phyloP scores from a whole-genome alignment of 176 grass and related monocot genomes.

The Otatea glauca region DNA sequence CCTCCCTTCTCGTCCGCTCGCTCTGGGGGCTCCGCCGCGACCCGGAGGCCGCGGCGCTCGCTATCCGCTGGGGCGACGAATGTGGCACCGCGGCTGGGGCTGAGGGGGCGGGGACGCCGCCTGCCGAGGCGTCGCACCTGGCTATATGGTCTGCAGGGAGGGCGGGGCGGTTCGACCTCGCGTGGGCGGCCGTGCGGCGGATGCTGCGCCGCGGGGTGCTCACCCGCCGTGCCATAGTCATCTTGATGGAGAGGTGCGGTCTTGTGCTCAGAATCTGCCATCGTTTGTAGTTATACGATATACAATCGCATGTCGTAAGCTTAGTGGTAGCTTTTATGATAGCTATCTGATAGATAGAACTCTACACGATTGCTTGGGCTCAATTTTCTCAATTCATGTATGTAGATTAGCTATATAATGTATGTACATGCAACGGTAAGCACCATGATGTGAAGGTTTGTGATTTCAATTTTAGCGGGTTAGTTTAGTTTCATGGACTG shows the following conservation, averaged over 20 bases:
- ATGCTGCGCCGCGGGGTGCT: constrained; percentile 66
- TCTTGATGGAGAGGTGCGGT: constrained; percentile 79
- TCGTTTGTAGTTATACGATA: neutral
- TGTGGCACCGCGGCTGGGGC: constrained; percentile 15
- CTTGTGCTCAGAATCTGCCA: constrained; percentile 3
- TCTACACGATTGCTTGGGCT: constrained; percentile 3
- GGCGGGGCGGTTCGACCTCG: constrained; percentile 71
- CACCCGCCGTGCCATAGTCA: constrained; percentile 68
- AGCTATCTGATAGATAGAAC: neutral
- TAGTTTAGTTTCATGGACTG: neutral
- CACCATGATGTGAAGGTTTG: neutral
- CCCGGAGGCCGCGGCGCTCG: constrained; percentile 56
- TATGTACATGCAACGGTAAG: neutral
- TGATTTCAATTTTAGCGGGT: neutral
- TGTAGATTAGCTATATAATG: neutral
- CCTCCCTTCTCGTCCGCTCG: constrained; percentile 56
- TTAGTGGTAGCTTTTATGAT: neutral
- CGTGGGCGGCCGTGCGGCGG: constrained; percentile 62
- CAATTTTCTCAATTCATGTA: no score
- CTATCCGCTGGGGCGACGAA: constrained; percentile 64
- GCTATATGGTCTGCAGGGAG: constrained; percentile 65
- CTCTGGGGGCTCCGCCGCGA: constrained; percentile 77
- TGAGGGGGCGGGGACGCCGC: constrained; percentile 19
- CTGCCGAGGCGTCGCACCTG: constrained; percentile 69
- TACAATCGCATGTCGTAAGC: neutral